A percentile compares a stretch with the other conserved stretches of the same genome.
These are phyloP conservation scores for Kwoniella newhampshirensis DNA, from an alignment of 768 basidiomycete species.

Conservation along the genomic window DNA sequence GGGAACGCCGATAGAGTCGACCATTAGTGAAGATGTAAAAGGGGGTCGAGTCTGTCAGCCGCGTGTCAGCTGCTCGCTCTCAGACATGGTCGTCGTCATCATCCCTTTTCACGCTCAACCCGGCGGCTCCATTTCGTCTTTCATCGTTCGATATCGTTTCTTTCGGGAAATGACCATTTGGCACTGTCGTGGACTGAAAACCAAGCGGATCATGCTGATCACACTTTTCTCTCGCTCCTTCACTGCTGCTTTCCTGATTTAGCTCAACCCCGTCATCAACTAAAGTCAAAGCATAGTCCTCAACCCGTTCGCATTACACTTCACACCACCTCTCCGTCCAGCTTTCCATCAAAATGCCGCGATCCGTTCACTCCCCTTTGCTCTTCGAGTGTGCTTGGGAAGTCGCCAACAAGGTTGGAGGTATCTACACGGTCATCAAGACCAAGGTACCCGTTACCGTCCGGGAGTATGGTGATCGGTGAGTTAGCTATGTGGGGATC, in stretches of 20 bases:
- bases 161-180: too few species aligned
- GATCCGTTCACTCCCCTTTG: constrained; percentile 62
- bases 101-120: too few species aligned
- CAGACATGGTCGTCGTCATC: too few species aligned
- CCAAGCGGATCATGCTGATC: too few species aligned
- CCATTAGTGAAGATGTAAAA: too few species aligned
- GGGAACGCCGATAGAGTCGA: too few species aligned
- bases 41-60: too few species aligned
- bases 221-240: too few species aligned
- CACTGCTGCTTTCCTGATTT: constrained; percentile 1
- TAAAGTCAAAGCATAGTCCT: background rate
- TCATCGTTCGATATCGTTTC: too few species aligned
- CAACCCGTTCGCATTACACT: background rate
- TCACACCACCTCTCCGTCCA: background rate
- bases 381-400: constrained; percentile 98
- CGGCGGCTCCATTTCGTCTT: too few species aligned
- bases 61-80: too few species aligned
- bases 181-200: too few species aligned
- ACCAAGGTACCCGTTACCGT: constrained; percentile 99
- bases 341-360: constrained; percentile 22
- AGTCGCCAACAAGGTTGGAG: constrained; percentile 97
- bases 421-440: constrained; percentile 99
- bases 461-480: constrained; percentile 69
- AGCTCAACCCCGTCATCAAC: background rate
- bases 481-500: constrained; percentile 10